A percentile compares a stretch with the other conserved stretches of the same genome.
These are phyloP conservation scores for Eucalyptus tenuipes DNA, from an alignment of 345 rosid genomes.

Conservation along the genomic window DNA sequence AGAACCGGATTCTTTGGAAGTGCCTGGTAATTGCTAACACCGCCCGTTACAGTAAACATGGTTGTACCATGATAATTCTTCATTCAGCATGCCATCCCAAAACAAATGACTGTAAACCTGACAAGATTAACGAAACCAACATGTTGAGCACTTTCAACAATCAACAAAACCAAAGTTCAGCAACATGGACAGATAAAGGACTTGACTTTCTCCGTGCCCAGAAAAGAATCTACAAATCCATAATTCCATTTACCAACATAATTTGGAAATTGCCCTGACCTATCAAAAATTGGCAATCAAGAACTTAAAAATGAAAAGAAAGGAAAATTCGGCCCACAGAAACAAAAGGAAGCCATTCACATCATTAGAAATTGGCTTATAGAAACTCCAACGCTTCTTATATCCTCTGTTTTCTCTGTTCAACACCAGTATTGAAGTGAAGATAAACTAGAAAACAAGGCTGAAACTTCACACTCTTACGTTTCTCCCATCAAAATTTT, in stretches of 20 bases:
- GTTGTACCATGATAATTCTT: slow-evolving; percentile 34
- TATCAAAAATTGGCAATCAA: background rate
- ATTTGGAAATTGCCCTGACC: background rate
- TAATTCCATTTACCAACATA: background rate
- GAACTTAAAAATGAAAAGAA: background rate
- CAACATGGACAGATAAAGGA: background rate
- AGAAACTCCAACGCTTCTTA: background rate
- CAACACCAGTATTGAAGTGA: background rate
- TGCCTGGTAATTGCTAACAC: slow-evolving; percentile 14
- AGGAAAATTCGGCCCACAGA: background rate
- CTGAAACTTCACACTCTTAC: background rate
- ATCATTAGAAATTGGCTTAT: background rate
- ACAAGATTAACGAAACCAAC: background rate
- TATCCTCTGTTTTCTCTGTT: background rate
- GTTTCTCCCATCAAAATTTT: background rate
- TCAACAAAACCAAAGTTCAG: background rate
- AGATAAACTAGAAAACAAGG: background rate
- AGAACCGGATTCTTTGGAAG: slow-evolving; percentile 1
- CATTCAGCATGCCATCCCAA: background rate
- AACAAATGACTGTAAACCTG: background rate
- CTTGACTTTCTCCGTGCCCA: background rate
- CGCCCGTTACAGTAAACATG: slow-evolving; percentile 42
- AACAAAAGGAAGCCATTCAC: background rate
- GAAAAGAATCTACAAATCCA: background rate
- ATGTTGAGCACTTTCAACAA: background rate